A percentile compares a stretch with the other conserved stretches of the same genome.
Conservation (phyloP, 2,329 filamentous ascomycete genomes). For the Myriosclerotinia duriaeana region DNA sequence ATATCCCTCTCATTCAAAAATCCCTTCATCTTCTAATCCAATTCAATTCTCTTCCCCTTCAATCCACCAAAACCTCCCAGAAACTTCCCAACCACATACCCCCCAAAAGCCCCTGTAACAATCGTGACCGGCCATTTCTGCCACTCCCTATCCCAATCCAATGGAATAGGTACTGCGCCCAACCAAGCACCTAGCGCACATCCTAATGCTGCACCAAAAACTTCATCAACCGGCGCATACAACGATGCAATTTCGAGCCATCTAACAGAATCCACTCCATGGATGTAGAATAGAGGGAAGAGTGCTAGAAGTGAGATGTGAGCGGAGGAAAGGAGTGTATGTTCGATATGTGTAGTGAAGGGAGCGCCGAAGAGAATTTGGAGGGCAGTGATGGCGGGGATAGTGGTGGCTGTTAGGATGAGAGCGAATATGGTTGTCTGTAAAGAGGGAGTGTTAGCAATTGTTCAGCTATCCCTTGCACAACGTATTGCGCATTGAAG, state of each 20-base stretch:
- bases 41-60: slow-evolving; percentile 40
- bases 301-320: slow-evolving; percentile 78
- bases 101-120: slow-evolving; percentile 75
- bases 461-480: not conserved
- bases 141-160: slow-evolving; percentile 99
- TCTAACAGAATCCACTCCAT: slow-evolving; percentile 69
- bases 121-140: slow-evolving; percentile 97
- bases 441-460: not conserved
- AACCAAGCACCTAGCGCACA: slow-evolving; percentile 82
- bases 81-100: slow-evolving; percentile 70
- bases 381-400: slow-evolving; percentile 55
- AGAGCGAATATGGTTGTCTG: slow-evolving; percentile 61
- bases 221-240: slow-evolving; percentile 73
- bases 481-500: not conserved
- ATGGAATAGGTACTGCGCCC: slow-evolving; percentile 88
- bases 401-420: slow-evolving; percentile 48
- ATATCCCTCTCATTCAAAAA: not conserved
- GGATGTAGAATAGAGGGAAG: slow-evolving; percentile 80
- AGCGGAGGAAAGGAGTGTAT: slow-evolving; percentile 77
- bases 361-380: slow-evolving; percentile 89
- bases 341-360: slow-evolving; percentile 72
- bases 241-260: slow-evolving; percentile 71
- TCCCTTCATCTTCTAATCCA: slow-evolving; percentile 32
- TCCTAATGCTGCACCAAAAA: slow-evolving; percentile 80
- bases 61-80: slow-evolving; percentile 47